Conservation (phyloP, 331 rosid species). For the Stylosanthes scabra region DNA sequence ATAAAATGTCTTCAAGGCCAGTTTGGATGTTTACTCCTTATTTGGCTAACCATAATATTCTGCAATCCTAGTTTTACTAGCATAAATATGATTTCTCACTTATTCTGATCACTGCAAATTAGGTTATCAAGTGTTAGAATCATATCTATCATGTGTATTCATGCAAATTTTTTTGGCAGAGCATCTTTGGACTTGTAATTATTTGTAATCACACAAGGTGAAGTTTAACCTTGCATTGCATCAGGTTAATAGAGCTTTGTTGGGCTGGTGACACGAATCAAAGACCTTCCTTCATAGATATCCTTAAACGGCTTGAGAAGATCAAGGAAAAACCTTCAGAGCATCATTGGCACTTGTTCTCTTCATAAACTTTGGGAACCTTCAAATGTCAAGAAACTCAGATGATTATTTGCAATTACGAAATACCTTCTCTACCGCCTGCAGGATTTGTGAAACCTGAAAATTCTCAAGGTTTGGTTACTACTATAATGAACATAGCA, state of each 20-base stretch:
- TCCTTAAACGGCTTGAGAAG: constrained; percentile 83
- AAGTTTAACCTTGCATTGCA: constrained; percentile 29
- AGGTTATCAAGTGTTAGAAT: background rate
- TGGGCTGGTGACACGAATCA: constrained; percentile 76
- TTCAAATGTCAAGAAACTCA: constrained; percentile 25
- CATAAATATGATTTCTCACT: constrained; percentile 23
- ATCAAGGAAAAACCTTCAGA: constrained; percentile 74
- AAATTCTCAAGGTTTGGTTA: constrained; percentile 21
- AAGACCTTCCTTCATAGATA: constrained; percentile 87
- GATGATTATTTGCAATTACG: constrained; percentile 23
- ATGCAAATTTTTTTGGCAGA: background rate
- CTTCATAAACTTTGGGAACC: constrained; percentile 47
- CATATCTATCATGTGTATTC: background rate
- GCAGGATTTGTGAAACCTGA: constrained; percentile 39
- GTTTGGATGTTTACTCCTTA: background rate
- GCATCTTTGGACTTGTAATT: background rate
- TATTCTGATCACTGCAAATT: constrained; percentile 13
- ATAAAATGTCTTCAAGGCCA: too few relatives aligned
- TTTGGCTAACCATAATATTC: background rate
- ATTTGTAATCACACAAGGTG: background rate
- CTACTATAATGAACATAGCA: constrained; percentile 39
- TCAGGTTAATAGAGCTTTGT: constrained; percentile 77
- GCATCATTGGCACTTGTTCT: constrained; percentile 76
- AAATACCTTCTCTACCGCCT: constrained; percentile 29
- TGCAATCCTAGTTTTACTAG: background rate